Base-by-base conservation (phyloP, 2,329 filamentous ascomycete genomes). In the Talaromyces atroroseus region DNA sequence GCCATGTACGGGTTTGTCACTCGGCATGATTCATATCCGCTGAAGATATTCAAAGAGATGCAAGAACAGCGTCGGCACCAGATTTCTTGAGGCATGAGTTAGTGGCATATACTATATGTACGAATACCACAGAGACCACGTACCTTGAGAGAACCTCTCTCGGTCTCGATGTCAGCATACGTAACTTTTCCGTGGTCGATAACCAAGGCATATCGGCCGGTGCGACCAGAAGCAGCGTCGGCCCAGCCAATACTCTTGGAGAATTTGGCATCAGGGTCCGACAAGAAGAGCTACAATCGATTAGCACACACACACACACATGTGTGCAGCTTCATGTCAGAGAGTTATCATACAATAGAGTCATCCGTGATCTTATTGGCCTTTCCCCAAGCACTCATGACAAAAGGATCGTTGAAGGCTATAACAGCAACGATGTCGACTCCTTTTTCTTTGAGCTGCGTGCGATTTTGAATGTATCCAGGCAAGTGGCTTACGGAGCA, bases 301-400 rank as follows among this genome's bases (percentile, higher is more conserved):
- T 46, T 62, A 59, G 58, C 49, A 58, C 57, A 49, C 11, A 50
- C 26, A 29, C 58, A 57, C 49, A 58, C 57, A 49, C 11, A 50
- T 8, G 11, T 14, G n/a, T n/a, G 14, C n/a, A 20, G 11, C 5
- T 18, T 1, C 6, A 47, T 18, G 11, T 5, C 10, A 23, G 10
- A n/a, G 23, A 26, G 24, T 14, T 38, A 24, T 23, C 38, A 24
- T 72, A 86, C 80, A 65, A 88, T 83, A 65, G 82, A 80, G 64
- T 92, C 86, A 62, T 85, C 84, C 68, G 82, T 86, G 68, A 92
- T 79, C 54, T 81, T 81, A 76, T 95, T 92, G 68, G 90, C 90
- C 82, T 95, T 95, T 75, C 85, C 87, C 89, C 89, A 94, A 55
- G 88, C 90, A 65, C 84, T 86, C 89, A 92, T 92, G 72, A 95